Base-by-base conservation (phyloP, 2,329 filamentous ascomycete species). In the Fusarium sp. region DNA sequence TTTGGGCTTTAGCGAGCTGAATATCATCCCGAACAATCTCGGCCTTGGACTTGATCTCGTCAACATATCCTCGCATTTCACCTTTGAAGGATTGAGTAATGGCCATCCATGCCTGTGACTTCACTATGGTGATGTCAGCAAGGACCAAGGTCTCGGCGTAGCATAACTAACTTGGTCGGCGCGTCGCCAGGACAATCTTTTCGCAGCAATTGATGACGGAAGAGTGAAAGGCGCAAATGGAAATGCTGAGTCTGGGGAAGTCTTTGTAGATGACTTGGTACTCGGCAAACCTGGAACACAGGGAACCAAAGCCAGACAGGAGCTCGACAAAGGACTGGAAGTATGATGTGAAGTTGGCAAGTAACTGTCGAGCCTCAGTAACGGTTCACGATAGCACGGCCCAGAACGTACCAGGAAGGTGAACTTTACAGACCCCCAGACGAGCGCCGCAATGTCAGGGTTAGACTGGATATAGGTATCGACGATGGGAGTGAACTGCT, bases 281-380 rank as follows among this genome's bases (percentile, higher is more conserved):
- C 12, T 75, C 57, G 1, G 64, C 51, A 12, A 72, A 72, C 1
- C 61, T 53, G 0, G 62, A 61, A 2, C 64, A 70, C 0, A 72
- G 35, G 0, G 64, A 22, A 0, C 71, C 71, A 1, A 75, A 75
- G 0, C 73, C 73, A 1, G 68, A 12, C 0, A 75, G 16, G 0
- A 72, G 61, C 6, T 74, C 66, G 0, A 74, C 73, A 29, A 74
- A 74, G 1, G 73, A 69, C n/a, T 69, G 40, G 2, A 75, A 74
- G 16, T 75, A 75, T 1, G 72, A 69, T 1, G 72, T 55, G 11
- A 75, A 71, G 29, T 75, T 75, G 14, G 69, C 73, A 0, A 75
- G 72, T 6, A 72, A 4, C 71, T 73, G 2, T 22, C 9, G 2
- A 10, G 22, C 7, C n/a, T 56, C 10, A 53, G 27, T 16, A 53